phyloP scores from a whole-genome alignment of 1,284 basidiomycete genomes.

The Puccinia triticina region DNA sequence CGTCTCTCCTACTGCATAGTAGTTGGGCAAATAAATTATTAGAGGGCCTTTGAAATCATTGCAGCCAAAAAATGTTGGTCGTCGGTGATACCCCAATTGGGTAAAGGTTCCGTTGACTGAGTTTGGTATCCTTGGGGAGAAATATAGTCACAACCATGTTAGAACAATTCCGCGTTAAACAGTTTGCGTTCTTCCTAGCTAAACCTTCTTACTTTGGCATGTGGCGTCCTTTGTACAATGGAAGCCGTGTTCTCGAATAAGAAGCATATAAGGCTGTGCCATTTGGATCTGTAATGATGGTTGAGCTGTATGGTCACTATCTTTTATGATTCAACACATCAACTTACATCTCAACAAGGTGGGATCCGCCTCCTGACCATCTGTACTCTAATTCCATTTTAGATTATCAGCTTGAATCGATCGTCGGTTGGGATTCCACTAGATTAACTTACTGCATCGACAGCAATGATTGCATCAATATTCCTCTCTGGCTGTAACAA shows the following conservation, averaged over 20 bases:
- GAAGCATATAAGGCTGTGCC: constrained; percentile 44
- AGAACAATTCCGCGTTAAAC: neutral
- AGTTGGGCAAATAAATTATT: constrained; percentile 42
- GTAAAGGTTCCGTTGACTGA: constrained; percentile 36
- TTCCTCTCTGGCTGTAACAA: constrained; percentile 45
- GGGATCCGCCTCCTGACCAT: neutral
- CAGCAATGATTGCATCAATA: constrained; percentile 48
- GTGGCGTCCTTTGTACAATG: constrained; percentile 19
- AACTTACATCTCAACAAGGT: constrained; percentile 26
- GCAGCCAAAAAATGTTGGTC: constrained; percentile 46
- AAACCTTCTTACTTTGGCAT: constrained; percentile 41
- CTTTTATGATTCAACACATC: neutral
- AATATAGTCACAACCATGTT: neutral
- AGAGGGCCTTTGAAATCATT: constrained; percentile 22
- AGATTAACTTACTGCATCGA: constrained; percentile 37
- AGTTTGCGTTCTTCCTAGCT: neutral
- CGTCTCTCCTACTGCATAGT: constrained; percentile 38
- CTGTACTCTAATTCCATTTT: neutral
- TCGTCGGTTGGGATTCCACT: neutral
- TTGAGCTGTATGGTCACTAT: neutral
- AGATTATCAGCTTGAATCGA: neutral
- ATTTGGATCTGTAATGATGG: constrained; percentile 43
- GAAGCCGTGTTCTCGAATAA: constrained; percentile 32
- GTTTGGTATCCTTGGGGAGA: constrained; percentile 33
- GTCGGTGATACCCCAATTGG: constrained; percentile 23